Evolutionary conservation across 768 basidiomycete species (phyloP).

Genomic region (Lactifluus echinatus): DNA sequence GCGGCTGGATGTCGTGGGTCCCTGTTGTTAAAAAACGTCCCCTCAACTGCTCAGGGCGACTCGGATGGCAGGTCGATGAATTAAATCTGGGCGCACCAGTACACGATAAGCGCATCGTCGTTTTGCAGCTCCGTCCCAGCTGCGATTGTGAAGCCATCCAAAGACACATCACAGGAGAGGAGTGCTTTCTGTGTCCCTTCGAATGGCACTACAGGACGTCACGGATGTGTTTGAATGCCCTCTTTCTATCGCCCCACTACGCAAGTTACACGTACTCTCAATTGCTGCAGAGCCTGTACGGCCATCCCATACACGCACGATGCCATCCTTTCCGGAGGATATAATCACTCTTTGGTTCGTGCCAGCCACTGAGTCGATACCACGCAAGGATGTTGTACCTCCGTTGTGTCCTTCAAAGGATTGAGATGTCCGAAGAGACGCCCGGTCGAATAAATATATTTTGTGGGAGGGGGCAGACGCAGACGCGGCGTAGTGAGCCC

Average conservation of each 20-base stretch:
- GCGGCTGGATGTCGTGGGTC: constrained; percentile 72
- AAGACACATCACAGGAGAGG: constrained; percentile 62
- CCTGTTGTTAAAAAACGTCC: constrained; percentile 43
- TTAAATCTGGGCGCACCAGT: constrained; percentile 48
- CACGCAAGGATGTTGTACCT: constrained; percentile 48
- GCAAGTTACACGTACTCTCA: constrained; percentile 43
- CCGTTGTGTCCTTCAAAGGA: constrained; percentile 49
- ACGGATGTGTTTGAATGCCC: constrained; percentile 22
- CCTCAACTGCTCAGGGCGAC: neutral
- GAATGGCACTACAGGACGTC: constrained; percentile 37
- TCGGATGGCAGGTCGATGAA: constrained; percentile 3
- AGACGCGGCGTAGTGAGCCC: constrained; percentile 48
- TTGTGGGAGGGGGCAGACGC: constrained; percentile 53
- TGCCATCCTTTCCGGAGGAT: constrained; percentile 64
- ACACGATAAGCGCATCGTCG: constrained; percentile 76
- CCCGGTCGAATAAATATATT: constrained; percentile 60
- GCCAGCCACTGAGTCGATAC: constrained; percentile 36
- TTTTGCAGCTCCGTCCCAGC: constrained; percentile 76
- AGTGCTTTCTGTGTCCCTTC: constrained; percentile 37
- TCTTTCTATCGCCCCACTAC: neutral
- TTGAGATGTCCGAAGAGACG: constrained; percentile 37
- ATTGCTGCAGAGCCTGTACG: constrained; percentile 43
- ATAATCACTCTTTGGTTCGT: constrained; percentile 39
- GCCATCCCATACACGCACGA: constrained; percentile 69
- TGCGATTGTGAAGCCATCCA: constrained; percentile 63